Percentiles rank a stretch among this genome's conserved stretches.
phyloP scores from a whole-genome alignment of 2,329 filamentous ascomycete genomes.

The Dactylellina drechsleri region DNA sequence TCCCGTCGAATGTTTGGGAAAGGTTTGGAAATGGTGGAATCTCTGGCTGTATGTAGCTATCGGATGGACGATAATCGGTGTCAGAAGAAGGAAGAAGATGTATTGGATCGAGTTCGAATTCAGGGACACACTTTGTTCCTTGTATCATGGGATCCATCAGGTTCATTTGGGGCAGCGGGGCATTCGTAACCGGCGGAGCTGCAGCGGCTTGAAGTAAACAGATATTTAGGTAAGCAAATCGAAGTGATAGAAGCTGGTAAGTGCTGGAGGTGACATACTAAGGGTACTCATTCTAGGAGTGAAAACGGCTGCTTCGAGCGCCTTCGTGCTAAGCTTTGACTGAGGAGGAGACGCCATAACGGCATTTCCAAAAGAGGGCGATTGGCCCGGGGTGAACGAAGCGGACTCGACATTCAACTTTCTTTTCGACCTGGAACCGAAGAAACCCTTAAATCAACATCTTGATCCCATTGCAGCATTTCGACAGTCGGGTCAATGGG shows the following conservation, averaged over 20 bases:
- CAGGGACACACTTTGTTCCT: constrained; percentile 21
- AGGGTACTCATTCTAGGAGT: constrained; percentile 72
- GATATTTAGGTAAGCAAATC: neutral
- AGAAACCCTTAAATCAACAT: constrained; percentile 41
- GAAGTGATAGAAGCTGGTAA: constrained; percentile 58
- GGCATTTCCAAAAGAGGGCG: constrained; percentile 51
- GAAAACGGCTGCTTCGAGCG: constrained; percentile 87
- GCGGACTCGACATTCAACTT: constrained; percentile 94
- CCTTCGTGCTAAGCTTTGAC: constrained; percentile 84
- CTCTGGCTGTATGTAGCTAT: constrained; percentile 46
- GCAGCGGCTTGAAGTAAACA: constrained; percentile 52
- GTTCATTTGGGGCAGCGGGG: constrained; percentile 61
- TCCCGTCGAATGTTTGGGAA: constrained; percentile 43
- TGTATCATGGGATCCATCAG: constrained; percentile 53
- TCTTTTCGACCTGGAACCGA: constrained; percentile 68
- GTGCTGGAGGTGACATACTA: neutral
- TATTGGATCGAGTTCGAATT: too few species aligned
- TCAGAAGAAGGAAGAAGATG: too few species aligned
- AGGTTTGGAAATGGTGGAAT: constrained; percentile 47
- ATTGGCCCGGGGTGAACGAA: constrained; percentile 79
- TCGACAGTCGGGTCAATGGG: constrained; percentile 16
- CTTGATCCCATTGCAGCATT: constrained; percentile 2
- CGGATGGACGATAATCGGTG: neutral
- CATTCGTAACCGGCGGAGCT: constrained; percentile 57
- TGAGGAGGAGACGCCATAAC: constrained; percentile 66